Evolutionary conservation across 2,329 filamentous ascomycete species (phyloP).

Genomic region (Fonsecaea pedrosoi): DNA sequence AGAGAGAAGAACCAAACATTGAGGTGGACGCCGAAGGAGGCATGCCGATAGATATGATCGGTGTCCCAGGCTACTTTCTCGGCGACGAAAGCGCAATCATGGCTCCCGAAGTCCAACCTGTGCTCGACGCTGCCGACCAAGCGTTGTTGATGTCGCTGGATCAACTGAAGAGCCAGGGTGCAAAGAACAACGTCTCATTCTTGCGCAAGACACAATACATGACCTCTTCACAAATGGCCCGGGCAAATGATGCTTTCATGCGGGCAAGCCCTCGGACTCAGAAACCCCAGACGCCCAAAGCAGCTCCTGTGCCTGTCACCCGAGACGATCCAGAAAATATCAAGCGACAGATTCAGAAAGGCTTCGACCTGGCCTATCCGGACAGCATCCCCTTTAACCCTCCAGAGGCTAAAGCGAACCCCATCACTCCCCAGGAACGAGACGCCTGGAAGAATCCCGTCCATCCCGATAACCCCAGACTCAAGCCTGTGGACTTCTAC

Average conservation of each 20-base stretch:
- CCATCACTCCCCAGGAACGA: slow-evolving; percentile 53
- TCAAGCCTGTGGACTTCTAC: slow-evolving; percentile 66
- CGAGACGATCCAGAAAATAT: slow-evolving; percentile 66
- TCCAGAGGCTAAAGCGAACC: slow-evolving; percentile 32
- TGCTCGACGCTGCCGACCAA: slow-evolving; percentile 82
- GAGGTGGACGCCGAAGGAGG: slow-evolving; percentile 97
- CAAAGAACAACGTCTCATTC: slow-evolving; percentile 81
- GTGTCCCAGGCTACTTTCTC: slow-evolving; percentile 92
- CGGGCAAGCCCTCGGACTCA: slow-evolving; percentile 21
- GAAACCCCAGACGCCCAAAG: slow-evolving; percentile 26
- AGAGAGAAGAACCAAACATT: slow-evolving; percentile 93
- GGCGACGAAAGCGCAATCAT: slow-evolving; percentile 93
- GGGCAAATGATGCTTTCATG: slow-evolving; percentile 44
- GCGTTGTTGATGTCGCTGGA: slow-evolving; percentile 82
- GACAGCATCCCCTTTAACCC: slow-evolving; percentile 63
- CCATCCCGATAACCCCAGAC: slow-evolving; percentile 63
- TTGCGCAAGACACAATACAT: slow-evolving; percentile 96
- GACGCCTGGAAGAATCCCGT: slow-evolving; percentile 66
- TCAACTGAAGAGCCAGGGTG: slow-evolving; percentile 82
- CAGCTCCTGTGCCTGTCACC: slow-evolving; percentile 48
- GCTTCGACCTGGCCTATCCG: slow-evolving; percentile 70
- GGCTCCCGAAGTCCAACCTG: slow-evolving; percentile 72
- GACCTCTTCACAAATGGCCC: slow-evolving; percentile 45
- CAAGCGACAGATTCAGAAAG: slow-evolving; percentile 66
- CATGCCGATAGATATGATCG: slow-evolving; percentile 95